A percentile compares a stretch with the other conserved stretches of the same genome.
These are phyloP conservation scores for Cutaneotrichosporon sp. DNA, from an alignment of 1,284 basidiomycete species.

Conservation along the genomic window DNA sequence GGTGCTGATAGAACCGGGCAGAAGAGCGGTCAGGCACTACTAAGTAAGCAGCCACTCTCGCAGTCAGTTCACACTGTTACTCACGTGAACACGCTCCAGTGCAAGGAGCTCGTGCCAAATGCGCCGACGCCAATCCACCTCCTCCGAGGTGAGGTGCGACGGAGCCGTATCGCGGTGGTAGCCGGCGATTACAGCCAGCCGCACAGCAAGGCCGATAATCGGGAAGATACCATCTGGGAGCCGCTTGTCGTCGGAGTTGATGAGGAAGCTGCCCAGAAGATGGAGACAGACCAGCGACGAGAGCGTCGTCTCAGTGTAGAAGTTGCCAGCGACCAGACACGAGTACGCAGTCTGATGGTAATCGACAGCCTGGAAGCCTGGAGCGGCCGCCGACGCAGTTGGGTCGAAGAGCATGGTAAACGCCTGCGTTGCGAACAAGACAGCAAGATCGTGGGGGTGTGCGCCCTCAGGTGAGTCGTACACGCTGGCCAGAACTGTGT, in stretches of 20 bases:
- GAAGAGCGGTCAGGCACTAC: conserved; percentile 13
- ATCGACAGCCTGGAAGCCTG: conserved; percentile 12
- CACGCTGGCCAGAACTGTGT: conserved; percentile 17
- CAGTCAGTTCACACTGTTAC: neutral
- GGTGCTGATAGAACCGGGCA: conserved; percentile 16
- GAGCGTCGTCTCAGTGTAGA: conserved; percentile 20
- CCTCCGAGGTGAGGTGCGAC: conserved; percentile 5
- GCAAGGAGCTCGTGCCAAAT: conserved; percentile 22
- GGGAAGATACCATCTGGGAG: conserved; percentile 21
- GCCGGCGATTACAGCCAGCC: conserved; percentile 19
- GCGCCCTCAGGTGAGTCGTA: conserved; percentile 18
- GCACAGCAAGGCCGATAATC: conserved; percentile 15
- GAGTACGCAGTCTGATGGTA: conserved; percentile 18
- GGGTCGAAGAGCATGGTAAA: conserved; percentile 14
- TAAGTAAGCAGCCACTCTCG: neutral
- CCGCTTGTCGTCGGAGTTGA: conserved; percentile 21
- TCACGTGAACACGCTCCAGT: conserved; percentile 14
- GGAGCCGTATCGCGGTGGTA: conserved; percentile 18
- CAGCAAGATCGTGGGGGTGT: conserved; percentile 20
- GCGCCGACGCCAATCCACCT: conserved; percentile 16
- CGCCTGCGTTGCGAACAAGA: conserved; percentile 15
- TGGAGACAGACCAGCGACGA: conserved; percentile 13
- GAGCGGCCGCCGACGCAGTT: neutral
- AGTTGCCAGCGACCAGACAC: conserved; percentile 20
- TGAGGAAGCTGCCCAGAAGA: conserved; percentile 15